phyloP scores from a whole-genome alignment of 129 eudicot species.

The Centella asiatica region DNA sequence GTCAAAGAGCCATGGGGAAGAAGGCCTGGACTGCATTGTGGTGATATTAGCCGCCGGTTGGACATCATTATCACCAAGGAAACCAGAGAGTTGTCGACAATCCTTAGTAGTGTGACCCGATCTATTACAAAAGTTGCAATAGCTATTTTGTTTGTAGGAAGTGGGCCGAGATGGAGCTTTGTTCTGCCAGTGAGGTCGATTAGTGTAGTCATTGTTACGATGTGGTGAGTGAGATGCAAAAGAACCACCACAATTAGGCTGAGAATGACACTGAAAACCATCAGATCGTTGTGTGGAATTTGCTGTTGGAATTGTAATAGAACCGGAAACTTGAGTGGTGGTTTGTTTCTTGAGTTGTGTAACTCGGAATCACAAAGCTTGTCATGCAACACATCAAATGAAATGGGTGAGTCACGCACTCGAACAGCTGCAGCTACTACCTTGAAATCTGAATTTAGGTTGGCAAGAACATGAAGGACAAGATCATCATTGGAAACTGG shows the following conservation, averaged over 20 bases:
- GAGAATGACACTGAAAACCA: background rate
- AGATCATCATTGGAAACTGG: background rate
- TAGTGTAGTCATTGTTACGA: no score
- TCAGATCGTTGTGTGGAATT: background rate
- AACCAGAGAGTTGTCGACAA: background rate
- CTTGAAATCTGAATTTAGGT: background rate
- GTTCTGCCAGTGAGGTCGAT: background rate
- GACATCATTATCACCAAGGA: background rate
- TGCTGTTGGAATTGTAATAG: background rate
- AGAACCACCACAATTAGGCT: no score
- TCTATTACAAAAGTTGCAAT: background rate
- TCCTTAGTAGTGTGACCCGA: background rate
- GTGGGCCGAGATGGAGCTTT: background rate
- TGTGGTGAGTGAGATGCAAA: background rate
- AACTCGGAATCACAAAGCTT: background rate
- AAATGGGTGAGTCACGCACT: background rate
- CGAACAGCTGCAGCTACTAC: background rate
- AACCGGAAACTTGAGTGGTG: background rate
- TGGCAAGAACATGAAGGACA: background rate
- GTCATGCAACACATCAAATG: background rate
- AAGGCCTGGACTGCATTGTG: background rate
- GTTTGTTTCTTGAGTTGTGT: background rate
- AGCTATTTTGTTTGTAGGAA: background rate
- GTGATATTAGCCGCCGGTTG: background rate
- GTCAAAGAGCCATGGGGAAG: constrained; percentile 2